Evolutionary conservation across 1,284 basidiomycete species (phyloP).

Genomic region (Melampsora abietis-canadensis): DNA sequence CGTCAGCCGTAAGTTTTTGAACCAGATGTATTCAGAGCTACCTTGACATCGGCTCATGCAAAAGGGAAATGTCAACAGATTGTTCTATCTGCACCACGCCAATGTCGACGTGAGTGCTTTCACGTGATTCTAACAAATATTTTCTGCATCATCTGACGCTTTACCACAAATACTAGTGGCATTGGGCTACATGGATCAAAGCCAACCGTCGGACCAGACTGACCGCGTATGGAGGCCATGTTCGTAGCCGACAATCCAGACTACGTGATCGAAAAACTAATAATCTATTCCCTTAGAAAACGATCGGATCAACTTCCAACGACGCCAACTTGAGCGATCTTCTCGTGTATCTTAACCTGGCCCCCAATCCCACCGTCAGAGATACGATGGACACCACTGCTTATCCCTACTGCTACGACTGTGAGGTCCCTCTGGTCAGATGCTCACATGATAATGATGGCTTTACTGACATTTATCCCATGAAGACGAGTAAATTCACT

Average conservation of each 20-base stretch:
- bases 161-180: slow-evolving; percentile 7
- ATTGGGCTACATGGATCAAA: slow-evolving; percentile 18
- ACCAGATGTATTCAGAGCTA: too few relatives aligned
- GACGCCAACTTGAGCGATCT: slow-evolving; percentile 20
- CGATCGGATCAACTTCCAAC: background rate
- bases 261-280: background rate
- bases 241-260: background rate
- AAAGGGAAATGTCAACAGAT: background rate
- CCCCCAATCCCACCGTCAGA: background rate
- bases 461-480: too few relatives aligned
- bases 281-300: background rate
- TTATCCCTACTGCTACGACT: slow-evolving; percentile 31
- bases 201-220: slow-evolving; percentile 6
- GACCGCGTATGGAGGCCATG: slow-evolving; percentile 20
- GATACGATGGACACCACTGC: slow-evolving; percentile 24
- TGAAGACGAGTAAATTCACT: too few relatives aligned
- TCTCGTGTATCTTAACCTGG: slow-evolving; percentile 13
- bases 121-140: background rate
- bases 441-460: too few relatives aligned
- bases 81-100: slow-evolving; percentile 34
- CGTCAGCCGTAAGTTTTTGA: slow-evolving; percentile 21
- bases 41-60: background rate
- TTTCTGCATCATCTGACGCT: background rate
- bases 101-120: slow-evolving; percentile 27
- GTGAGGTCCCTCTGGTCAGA: background rate